A percentile compares a stretch with the other conserved stretches of the same genome.
phyloP scores from a whole-genome alignment of 2,329 filamentous ascomycete genomes.

The Penicillium oxalicum region DNA sequence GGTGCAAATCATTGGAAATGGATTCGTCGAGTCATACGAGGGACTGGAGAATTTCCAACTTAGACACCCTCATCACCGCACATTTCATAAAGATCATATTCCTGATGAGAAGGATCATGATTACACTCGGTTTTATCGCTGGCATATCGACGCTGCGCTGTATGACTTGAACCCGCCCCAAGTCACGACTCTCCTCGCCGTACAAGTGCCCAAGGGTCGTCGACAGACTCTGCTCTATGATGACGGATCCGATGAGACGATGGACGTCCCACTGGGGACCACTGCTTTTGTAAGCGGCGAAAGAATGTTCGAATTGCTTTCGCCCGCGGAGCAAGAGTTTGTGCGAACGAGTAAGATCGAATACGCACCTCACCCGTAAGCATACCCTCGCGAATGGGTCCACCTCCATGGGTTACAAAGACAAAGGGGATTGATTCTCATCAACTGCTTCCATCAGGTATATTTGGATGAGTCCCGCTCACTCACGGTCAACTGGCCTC shows the following conservation, averaged over 20 bases:
- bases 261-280: conserved; percentile 66
- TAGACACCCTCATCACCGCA: conserved; percentile 69
- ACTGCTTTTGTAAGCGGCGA: conserved; percentile 70
- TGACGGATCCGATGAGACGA: conserved; percentile 60
- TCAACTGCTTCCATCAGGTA: conserved; percentile 31
- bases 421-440: too few relatives aligned
- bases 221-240: conserved; percentile 66
- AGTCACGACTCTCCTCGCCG: conserved; percentile 66
- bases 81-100: conserved; percentile 64
- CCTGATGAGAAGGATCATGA: conserved; percentile 55
- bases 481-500: conserved; percentile 61
- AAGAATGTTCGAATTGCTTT: conserved; percentile 63
- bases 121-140: conserved; percentile 62
- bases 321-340: conserved; percentile 60
- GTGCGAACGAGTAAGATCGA: conserved; percentile 62
- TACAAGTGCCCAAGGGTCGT: conserved; percentile 62
- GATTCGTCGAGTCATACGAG: conserved; percentile 62
- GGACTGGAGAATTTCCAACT: conserved; percentile 63
- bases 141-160: conserved; percentile 74
- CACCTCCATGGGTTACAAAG: neutral
- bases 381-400: neutral
- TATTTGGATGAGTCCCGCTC: conserved; percentile 70
- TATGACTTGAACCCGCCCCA: conserved; percentile 69
- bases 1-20: conserved; percentile 75
- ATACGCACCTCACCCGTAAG: conserved; percentile 67